phyloP scores from a whole-genome alignment of 106 monocot species.

The Dioscorea zingiberensis region DNA sequence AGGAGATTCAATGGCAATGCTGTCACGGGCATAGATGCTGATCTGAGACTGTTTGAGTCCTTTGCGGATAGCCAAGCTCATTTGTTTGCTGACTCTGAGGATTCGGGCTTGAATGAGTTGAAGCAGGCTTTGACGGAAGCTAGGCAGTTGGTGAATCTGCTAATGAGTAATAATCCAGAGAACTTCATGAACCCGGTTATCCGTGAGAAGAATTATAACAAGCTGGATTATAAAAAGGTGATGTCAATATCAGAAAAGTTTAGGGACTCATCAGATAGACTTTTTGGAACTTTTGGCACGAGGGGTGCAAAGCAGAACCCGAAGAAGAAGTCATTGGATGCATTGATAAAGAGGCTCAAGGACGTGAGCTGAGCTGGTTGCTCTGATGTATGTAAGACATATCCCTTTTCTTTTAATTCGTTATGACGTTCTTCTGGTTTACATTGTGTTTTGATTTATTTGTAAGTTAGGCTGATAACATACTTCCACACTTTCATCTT shows the following conservation, averaged over 20 bases:
- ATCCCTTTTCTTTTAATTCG: slow-evolving; percentile 1
- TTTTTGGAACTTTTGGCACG: slow-evolving; percentile 80
- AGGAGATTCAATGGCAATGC: slow-evolving; percentile 87
- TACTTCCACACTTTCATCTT: too few species aligned
- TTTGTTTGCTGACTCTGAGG: slow-evolving; percentile 38
- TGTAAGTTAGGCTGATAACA: not conserved
- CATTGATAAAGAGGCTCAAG: slow-evolving; percentile 86
- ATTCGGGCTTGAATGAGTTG: slow-evolving; percentile 36
- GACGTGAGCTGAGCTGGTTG: slow-evolving; percentile 53
- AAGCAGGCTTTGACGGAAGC: slow-evolving; percentile 69
- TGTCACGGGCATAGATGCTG: slow-evolving; percentile 69
- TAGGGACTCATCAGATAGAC: slow-evolving; percentile 81
- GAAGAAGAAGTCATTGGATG: slow-evolving; percentile 87
- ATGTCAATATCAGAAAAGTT: slow-evolving; percentile 77
- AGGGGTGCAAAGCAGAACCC: slow-evolving; percentile 64
- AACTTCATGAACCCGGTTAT: slow-evolving; percentile 91
- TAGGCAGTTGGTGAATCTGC: slow-evolving; percentile 85
- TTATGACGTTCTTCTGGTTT: slow-evolving; percentile 12
- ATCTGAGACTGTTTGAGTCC: slow-evolving; percentile 71
- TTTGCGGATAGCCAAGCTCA: slow-evolving; percentile 67
- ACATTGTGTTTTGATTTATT: slow-evolving; percentile 5
- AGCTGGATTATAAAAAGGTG: slow-evolving; percentile 87
- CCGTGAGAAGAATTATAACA: slow-evolving; percentile 84
- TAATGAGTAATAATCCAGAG: slow-evolving; percentile 81
- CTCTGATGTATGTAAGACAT: slow-evolving; percentile 10